Conservation (phyloP, 805 yeast genomes). For the Metschnikowia hibisci region DNA sequence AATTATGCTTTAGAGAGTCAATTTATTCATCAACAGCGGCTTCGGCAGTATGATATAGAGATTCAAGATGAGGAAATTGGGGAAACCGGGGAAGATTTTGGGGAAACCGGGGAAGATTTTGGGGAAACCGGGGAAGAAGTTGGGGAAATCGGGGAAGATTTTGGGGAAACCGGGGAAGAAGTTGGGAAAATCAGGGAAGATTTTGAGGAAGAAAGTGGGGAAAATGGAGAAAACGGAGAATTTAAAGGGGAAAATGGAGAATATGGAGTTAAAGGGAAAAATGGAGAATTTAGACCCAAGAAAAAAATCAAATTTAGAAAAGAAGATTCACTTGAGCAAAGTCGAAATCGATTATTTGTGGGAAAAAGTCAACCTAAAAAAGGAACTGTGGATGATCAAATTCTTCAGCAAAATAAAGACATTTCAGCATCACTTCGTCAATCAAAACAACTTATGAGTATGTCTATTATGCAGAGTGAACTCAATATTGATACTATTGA, state of each 20-base stretch:
- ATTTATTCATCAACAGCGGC: conserved; percentile 28
- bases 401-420: conserved; percentile 43
- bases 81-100: background rate
- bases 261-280: too few species aligned
- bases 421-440: conserved; percentile 46
- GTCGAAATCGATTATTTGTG: conserved; percentile 6
- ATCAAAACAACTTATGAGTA: conserved; percentile 45
- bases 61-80: background rate
- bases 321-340: background rate
- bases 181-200: background rate
- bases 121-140: background rate
- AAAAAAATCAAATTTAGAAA: background rate
- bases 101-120: background rate
- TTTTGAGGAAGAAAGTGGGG: background rate
- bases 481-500: conserved; percentile 46
- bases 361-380: conserved; percentile 14
- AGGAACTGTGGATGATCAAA: conserved; percentile 34
- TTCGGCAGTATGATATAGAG: conserved; percentile 21
- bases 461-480: conserved; percentile 50
- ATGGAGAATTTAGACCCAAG: too few species aligned
- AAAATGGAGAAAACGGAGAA: background rate
- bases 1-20: conserved; percentile 26
- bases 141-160: background rate
- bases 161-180: background rate
- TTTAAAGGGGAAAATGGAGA: background rate